Evolutionary conservation across 2,329 filamentous ascomycete genomes (phyloP), one percentile per base, ranked within the genome.

Genomic region (Drechslera avenae): DNA sequence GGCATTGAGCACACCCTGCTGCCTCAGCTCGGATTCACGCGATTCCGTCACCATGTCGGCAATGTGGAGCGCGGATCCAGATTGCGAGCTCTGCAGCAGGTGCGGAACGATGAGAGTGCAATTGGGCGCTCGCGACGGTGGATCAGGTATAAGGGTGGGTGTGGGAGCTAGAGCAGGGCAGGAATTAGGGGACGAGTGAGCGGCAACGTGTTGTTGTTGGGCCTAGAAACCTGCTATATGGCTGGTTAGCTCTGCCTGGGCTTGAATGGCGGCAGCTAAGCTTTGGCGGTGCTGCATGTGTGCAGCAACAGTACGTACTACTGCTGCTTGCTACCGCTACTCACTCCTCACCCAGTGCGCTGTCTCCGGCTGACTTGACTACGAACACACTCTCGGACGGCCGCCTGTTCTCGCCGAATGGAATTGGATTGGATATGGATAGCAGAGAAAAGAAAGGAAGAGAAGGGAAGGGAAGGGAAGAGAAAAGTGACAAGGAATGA

Each of bases 1-100:
- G 52, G 90, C 88, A 69, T 94, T 89, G 53, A 93, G 78, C 59
- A 86, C 88, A 59, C 87, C 90, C 75, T 95, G 86, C 73, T 87
- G 82, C 83, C 91, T 95, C 74, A 90, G 82, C 82, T 96, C 91
- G 52, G 74, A 73, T 50, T 73, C 77, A 43, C 62, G 60, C 49
- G 61, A 48, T 23, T 58, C 51, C 33, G 71, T 67, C 30, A 66
- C 65, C 67, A 72, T 71, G 56, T 42, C 45, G 59, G 62, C 48
- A 42, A 46, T 42, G 46, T 35, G 31, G 39, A 51, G 60, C 45
- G 46, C 47, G 48, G 42, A 46, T 39, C 43, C 39, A 51, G 46
- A 42, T 39, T 39, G 43, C 46, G 30, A 37, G 37, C 33, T 42
- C 19, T 33, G 17, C 17, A 23, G 49, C 49, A 34, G 33, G 21